Evolutionary conservation across 805 yeast genomes (phyloP), one percentile per base, ranked within the genome.

Genomic region (Ogataea trehaloabstinens): DNA sequence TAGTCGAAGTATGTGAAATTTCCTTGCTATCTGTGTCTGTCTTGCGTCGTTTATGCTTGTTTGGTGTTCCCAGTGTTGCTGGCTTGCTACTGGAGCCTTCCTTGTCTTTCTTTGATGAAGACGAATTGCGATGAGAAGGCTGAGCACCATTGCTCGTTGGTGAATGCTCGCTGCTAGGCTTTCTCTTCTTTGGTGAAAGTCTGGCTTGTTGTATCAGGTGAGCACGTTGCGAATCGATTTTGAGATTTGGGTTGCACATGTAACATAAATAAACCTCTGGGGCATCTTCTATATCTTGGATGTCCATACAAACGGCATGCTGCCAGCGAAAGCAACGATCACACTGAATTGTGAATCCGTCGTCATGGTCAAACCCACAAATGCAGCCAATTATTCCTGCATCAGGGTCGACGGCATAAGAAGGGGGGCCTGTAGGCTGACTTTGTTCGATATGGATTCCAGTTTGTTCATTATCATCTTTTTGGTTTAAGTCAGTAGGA

Each of bases 301-400:
- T 86, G 6, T 83, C 84, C 76, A 88, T 86, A 62, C 98, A 90
- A n/a, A 77, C 70, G 19, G 93, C 89, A 64, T 90, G 98, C 58
- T 90, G 96, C 97, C 97, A 90, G 45, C 95, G 77, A 60, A 76
- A 82, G 61, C 98, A 90, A 24, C 78, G 73, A 58, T 89, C 96
- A 66, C 99, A 93, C 64, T 93, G 98, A 45, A 93, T 85, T 18
- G 95, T 90, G 55, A 87, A 83, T 0, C 97, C 97, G 51, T 91
- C 93, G 63, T 88, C 96, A 44, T 87, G 95, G 41, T 80, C 85
- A 50, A 71, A 80, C 1, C 80, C 88, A 69, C 98, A 91, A 6
- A 90, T 78, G 64, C 98, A 91, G 2, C 95, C 87, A 38, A 91
- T 90, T 0, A 79, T 63, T 0, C 96, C 96, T 2, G 91, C 72